Conservation (phyloP, 2,329 filamentous ascomycete species). For the Didymella segeticola region DNA sequence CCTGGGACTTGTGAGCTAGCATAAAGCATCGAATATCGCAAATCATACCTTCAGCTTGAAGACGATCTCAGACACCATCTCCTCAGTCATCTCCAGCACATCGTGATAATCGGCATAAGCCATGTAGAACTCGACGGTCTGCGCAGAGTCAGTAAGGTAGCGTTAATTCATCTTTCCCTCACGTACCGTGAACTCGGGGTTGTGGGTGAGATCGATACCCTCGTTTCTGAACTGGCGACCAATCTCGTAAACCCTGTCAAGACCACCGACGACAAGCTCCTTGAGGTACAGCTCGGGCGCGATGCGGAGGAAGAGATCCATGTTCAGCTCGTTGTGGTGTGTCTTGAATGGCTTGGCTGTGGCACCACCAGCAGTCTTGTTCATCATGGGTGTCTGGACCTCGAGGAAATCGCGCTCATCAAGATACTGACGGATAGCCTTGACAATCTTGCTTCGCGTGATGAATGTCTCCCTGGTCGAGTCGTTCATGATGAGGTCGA, state of each 20-base stretch:
- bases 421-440: constrained; percentile 87
- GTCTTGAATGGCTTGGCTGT: constrained; percentile 95
- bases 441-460: constrained; percentile 85
- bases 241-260: constrained; percentile 94
- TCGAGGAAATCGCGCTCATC: constrained; percentile 88
- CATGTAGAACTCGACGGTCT: constrained; percentile 96
- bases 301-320: constrained; percentile 93
- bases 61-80: constrained; percentile 87
- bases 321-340: constrained; percentile 93
- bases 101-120: constrained; percentile 76
- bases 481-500: constrained; percentile 98
- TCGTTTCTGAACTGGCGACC: constrained; percentile 97
- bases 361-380: constrained; percentile 91
- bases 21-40: not conserved
- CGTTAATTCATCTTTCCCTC: too few relatives aligned
- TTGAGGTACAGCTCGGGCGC: constrained; percentile 97
- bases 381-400: constrained; percentile 96
- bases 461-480: constrained; percentile 81
- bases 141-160: too few relatives aligned
- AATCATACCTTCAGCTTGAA: constrained; percentile 71
- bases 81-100: constrained; percentile 88
- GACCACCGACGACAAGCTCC: constrained; percentile 91
- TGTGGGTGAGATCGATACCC: constrained; percentile 90
- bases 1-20: constrained; percentile 69
- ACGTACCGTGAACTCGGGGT: constrained; percentile 98